Evolutionary conservation across 2,329 filamentous ascomycete genomes (phyloP), one percentile per base, ranked within the genome.

Genomic region (Penicillium sp.): DNA sequence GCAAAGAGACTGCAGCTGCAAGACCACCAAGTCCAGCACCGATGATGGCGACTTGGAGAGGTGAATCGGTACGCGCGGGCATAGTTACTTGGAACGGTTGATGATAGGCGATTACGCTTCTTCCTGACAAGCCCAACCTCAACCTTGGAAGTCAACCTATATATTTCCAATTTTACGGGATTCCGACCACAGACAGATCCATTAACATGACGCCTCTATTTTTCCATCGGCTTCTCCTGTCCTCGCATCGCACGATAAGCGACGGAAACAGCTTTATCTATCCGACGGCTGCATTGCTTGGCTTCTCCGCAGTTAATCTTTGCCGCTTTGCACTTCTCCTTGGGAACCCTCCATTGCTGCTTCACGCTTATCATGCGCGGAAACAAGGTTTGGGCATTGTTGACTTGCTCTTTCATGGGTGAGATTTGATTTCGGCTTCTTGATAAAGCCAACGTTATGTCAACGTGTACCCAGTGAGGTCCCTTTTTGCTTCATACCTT

Each of bases 21-120:
- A 66, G 52, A 11, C 58, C 60, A 34, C 64, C 63, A n/a, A 36
- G 34, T 4, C 34, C 34, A n/a, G 34, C 34, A n/a, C 34, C 34
- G 40, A 68, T 66, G 31, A 65, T 51, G 60, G 64, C 63, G 10
- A 61, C 41, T 36, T 61, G 53, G 31, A 67, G 59, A 38, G 63
- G 58, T 7, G 55, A 58, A 51, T 61, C 63, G 16, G 59, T 64
- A 40, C 61, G 58, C 22, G 63, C 59, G 41, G 61, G 61, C 61
- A 65, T 64, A 10, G 5, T 36, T 34, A 4, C 36, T 53, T 32
- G 10, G 34, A 27, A 8, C 2, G 5, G n/a, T n/a, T n/a, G 34
- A 36, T 3, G 34, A 18, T 18, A 18, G 18, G 18, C 18, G 18
- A 18, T 18, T 18, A 18, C 18, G 18, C 18, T 18, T 18, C 18